phyloP scores from a whole-genome alignment of 2,329 filamentous ascomycete genomes.

The Lasiodiplodia hormozganensis region DNA sequence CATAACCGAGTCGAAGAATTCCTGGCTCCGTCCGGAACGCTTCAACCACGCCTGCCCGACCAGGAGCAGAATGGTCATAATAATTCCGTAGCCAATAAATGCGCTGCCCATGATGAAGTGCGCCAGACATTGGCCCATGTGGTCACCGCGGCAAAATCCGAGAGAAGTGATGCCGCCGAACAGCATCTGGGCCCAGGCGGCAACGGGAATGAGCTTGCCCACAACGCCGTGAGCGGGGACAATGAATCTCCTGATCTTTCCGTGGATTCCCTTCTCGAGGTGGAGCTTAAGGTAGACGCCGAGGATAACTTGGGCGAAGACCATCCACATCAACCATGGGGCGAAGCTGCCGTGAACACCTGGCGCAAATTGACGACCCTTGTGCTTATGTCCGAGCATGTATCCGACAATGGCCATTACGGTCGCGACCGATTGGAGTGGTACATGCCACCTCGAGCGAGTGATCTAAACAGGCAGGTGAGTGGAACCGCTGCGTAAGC shows the following conservation, averaged over 20 bases:
- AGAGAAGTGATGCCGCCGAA: constrained; percentile 93
- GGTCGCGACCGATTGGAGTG: constrained; percentile 78
- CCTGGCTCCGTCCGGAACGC: constrained; percentile 83
- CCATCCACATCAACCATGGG: constrained; percentile 77
- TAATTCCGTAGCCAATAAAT: constrained; percentile 91
- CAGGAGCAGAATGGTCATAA: constrained; percentile 84
- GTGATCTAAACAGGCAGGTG: constrained; percentile 67
- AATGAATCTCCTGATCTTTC: constrained; percentile 74
- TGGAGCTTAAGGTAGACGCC: constrained; percentile 91
- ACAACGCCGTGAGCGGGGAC: constrained; percentile 79
- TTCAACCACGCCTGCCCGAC: constrained; percentile 89
- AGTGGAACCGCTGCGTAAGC: not conserved
- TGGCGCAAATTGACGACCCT: constrained; percentile 81
- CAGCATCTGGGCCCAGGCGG: constrained; percentile 91
- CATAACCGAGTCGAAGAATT: constrained; percentile 92
- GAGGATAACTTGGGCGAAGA: constrained; percentile 77
- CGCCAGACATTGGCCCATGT: constrained; percentile 88
- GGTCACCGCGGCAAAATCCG: constrained; percentile 91
- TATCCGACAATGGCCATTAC: constrained; percentile 82
- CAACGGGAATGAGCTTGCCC: constrained; percentile 85
- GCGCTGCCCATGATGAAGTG: constrained; percentile 99
- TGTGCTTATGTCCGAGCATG: constrained; percentile 89
- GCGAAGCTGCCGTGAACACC: constrained; percentile 87
- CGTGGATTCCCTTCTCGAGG: constrained; percentile 82
- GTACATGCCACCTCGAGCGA: constrained; percentile 93